These are phyloP conservation scores for Moricandia arvensis DNA, from an alignment of 345 rosid genomes.

Conservation along the genomic window DNA sequence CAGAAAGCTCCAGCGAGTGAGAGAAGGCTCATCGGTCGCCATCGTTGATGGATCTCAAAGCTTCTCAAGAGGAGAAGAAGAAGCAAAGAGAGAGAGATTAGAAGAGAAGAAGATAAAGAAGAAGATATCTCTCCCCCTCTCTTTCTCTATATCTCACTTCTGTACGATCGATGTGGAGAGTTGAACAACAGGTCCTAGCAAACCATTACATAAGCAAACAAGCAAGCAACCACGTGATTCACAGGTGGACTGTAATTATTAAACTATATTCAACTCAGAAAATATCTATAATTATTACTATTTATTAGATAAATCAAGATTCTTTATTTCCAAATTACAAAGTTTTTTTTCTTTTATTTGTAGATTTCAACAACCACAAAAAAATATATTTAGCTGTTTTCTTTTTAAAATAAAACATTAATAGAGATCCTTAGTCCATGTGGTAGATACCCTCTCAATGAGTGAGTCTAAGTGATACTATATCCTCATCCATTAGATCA, in stretches of 20 bases:
- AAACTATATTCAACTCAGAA: neutral
- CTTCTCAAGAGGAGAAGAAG: constrained; percentile 3
- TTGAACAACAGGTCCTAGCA: constrained; percentile 13
- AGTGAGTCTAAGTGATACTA: too few relatives aligned
- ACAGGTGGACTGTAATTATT: neutral
- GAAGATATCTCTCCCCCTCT: neutral
- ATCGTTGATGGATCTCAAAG: constrained; percentile 33
- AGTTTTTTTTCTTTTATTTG: too few relatives aligned
- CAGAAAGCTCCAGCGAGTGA: constrained; percentile 91
- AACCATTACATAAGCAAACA: neutral
- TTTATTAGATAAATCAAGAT: too few relatives aligned
- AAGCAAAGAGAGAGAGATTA: constrained; percentile 8
- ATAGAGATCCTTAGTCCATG: too few relatives aligned
- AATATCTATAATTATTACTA: too few relatives aligned
- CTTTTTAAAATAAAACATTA: too few relatives aligned
- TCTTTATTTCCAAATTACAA: too few relatives aligned
- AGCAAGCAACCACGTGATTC: constrained; percentile 23
- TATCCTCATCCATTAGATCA: too few relatives aligned
- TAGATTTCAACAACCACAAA: too few relatives aligned
- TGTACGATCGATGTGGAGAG: constrained; percentile 11
- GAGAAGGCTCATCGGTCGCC: constrained; percentile 61
- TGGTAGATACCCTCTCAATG: too few relatives aligned
- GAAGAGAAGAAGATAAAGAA: neutral
- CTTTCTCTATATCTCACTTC: neutral
- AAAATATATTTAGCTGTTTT: too few relatives aligned